Evolutionary conservation across 176 grass and related monocot species (phyloP).

Genomic region (Neostapfia colusana): DNA sequence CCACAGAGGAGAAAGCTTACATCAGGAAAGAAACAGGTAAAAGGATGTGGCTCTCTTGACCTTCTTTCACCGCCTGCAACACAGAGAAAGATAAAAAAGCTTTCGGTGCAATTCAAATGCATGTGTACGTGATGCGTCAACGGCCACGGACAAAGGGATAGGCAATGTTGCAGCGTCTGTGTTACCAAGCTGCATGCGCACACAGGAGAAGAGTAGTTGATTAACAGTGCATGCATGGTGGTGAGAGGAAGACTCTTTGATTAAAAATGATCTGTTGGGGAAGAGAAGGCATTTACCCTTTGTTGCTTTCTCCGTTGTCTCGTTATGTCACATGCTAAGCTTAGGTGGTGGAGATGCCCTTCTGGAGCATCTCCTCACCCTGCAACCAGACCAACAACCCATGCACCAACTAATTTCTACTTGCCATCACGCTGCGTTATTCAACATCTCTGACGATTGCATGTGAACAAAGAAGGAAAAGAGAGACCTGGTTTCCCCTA

Average conservation of each 20-base stretch:
- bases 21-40: conserved; percentile 9
- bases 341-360: conserved; percentile 31
- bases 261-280: background rate
- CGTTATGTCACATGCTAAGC: conserved; percentile 60
- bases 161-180: background rate
- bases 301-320: conserved; percentile 65
- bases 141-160: conserved; percentile 54
- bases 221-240: background rate
- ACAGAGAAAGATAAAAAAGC: background rate
- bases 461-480: background rate
- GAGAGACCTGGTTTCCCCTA: too few relatives aligned
- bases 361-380: conserved; percentile 20
- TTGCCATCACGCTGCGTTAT: conserved; percentile 6
- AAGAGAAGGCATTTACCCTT: background rate
- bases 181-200: background rate
- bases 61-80: background rate
- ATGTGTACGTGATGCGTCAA: background rate
- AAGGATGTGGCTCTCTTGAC: background rate
- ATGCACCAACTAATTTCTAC: conserved; percentile 28
- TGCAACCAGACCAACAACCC: conserved; percentile 5
- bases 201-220: background rate
- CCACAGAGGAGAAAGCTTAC: conserved; percentile 30
- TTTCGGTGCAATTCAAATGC: background rate
- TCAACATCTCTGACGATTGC: conserved; percentile 16
- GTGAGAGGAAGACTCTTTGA: background rate